Conservation (phyloP, 192 early-diverging fungal species). For the Mortierella hygrophila region DNA sequence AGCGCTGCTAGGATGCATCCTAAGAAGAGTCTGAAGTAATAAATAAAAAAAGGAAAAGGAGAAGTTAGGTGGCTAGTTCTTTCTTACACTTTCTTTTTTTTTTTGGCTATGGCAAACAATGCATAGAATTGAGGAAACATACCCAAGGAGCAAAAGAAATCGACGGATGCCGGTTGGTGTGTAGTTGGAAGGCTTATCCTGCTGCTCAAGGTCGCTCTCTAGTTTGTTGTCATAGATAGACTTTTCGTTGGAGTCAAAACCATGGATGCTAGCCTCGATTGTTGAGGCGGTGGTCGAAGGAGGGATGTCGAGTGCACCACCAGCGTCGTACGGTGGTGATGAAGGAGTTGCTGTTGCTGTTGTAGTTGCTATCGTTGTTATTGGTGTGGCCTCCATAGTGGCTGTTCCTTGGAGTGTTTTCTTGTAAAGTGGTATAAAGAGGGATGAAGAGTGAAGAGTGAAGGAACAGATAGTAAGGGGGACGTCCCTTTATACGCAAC, state of each 20-base stretch:
- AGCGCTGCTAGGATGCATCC: conserved; percentile 79
- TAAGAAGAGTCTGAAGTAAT: conserved; percentile 61
- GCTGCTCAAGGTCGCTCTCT: not conserved
- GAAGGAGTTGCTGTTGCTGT: not conserved
- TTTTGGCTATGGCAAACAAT: not conserved
- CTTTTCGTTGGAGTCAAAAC: not conserved
- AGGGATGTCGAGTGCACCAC: not conserved
- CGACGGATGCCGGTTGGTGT: not conserved
- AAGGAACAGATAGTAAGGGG: not conserved
- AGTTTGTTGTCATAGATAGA: not conserved
- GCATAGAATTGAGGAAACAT: not conserved
- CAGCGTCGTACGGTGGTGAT: not conserved
- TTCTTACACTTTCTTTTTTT: not conserved
- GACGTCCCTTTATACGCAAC: not conserved
- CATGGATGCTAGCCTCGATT: not conserved
- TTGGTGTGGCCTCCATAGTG: not conserved
- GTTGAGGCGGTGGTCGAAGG: not conserved
- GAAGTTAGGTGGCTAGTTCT: not conserved
- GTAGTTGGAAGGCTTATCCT: not conserved
- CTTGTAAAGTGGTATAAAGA: not conserved
- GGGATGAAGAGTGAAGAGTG: not conserved
- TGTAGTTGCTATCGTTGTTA: not conserved
- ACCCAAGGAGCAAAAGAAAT: not conserved
- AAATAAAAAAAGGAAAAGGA: not conserved
- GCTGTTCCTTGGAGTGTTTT: not conserved